Evolutionary conservation across 1,284 basidiomycete species (phyloP).

Genomic region (Singerocomus rubriflavus): DNA sequence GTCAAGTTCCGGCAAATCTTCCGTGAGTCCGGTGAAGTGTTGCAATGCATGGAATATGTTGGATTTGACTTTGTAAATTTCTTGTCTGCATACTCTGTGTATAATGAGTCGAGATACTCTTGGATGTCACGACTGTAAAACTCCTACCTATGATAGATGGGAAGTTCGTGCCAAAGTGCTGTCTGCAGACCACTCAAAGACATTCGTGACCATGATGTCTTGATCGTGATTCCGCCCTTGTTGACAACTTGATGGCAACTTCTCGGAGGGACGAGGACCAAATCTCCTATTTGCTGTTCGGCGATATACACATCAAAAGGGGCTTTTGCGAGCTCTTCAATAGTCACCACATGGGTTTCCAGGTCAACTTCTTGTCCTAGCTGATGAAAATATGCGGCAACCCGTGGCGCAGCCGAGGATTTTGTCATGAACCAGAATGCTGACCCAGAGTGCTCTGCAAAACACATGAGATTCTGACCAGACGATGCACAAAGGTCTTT

Average conservation of each 20-base stretch:
- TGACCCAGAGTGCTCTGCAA: conserved; percentile 62
- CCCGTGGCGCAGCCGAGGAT: conserved; percentile 48
- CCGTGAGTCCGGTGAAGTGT: conserved; percentile 35
- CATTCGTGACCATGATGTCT: conserved; percentile 81
- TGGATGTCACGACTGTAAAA: not conserved
- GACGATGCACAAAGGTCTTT: conserved; percentile 78
- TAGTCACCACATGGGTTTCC: conserved; percentile 58
- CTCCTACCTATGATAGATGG: conserved; percentile 68
- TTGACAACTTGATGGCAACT: conserved; percentile 80
- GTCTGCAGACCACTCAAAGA: conserved; percentile 53
- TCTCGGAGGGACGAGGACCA: conserved; percentile 74
- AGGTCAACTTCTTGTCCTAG: conserved; percentile 66
- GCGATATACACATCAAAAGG: conserved; percentile 65
- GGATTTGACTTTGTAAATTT: conserved; percentile 69
- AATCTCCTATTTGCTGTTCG: conserved; percentile 68
- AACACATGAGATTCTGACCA: conserved; percentile 79
- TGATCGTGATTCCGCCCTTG: conserved; percentile 69
- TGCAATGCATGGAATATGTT: conserved; percentile 56
- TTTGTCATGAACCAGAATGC: conserved; percentile 83
- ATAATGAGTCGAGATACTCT: conserved; percentile 11
- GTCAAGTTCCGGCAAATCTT: conserved; percentile 5
- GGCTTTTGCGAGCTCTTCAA: conserved; percentile 61
- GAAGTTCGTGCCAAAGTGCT: conserved; percentile 67
- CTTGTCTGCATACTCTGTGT: conserved; percentile 66
- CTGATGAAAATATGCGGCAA: conserved; percentile 55